phyloP scores from a whole-genome alignment of 371 early-diverging fungal species.

The Mycotypha africana region DNA sequence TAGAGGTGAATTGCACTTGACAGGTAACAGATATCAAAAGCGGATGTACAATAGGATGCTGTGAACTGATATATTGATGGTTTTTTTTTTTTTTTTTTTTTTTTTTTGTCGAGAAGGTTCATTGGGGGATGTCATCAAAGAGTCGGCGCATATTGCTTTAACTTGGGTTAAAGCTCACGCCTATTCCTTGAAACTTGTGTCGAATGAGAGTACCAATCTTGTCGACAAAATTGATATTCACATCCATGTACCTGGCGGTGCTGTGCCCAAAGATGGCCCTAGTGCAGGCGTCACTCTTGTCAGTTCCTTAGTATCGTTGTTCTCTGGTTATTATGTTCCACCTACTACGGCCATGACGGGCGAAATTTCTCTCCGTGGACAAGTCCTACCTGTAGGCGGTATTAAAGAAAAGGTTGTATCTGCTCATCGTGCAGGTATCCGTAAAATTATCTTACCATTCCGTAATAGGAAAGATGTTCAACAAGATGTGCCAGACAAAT shows the following conservation, averaged over 20 bases:
- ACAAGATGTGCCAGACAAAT: conserved; percentile 65
- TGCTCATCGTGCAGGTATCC: conserved; percentile 77
- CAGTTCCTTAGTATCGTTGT: conserved; percentile 71
- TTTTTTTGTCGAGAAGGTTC: too few relatives aligned
- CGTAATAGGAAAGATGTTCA: conserved; percentile 56
- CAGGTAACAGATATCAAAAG: too few relatives aligned
- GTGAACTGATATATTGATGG: too few relatives aligned
- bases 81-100: too few relatives aligned
- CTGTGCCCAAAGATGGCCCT: conserved; percentile 83
- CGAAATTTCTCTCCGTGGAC: conserved; percentile 81
- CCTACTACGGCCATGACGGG: conserved; percentile 77
- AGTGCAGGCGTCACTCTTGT: conserved; percentile 59
- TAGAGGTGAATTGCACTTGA: conserved; percentile 58
- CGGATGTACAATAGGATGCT: too few relatives aligned
- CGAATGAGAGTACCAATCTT: conserved; percentile 31
- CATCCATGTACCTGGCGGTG: conserved; percentile 81
- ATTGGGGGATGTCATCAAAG: conserved; percentile 83
- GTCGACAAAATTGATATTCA: conserved; percentile 58
- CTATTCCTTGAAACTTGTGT: conserved; percentile 40
- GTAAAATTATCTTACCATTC: conserved; percentile 54
- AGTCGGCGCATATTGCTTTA: conserved; percentile 77
- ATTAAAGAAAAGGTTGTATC: conserved; percentile 85
- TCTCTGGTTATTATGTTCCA: conserved; percentile 55
- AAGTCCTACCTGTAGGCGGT: conserved; percentile 82
- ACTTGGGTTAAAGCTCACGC: conserved; percentile 78